Evolutionary conservation across 2,329 filamentous ascomycete genomes (phyloP), one percentile per base, ranked within the genome.

Genomic region (Fusarium sp.): DNA sequence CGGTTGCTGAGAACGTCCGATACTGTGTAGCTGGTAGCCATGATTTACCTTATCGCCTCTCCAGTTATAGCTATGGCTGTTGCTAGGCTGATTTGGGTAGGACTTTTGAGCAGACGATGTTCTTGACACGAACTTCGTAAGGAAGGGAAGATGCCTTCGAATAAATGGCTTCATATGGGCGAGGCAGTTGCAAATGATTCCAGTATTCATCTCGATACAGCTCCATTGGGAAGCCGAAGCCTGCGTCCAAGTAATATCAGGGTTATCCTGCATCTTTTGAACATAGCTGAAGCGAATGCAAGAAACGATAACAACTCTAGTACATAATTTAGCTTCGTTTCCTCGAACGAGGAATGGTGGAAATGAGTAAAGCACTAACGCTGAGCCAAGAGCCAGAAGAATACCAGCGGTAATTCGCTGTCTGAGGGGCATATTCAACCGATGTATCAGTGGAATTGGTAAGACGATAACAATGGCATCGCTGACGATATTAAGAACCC

Each of bases 201-300:
- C 56, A 1, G 51, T 48, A 28, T 59, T 59, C 51, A 59, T 56
- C 35, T 59, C 56, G 13, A 59, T 56, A 9, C 50, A 48, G 22
- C 56, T 59, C 56, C 56, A 58, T 6, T 46, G 55, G 1, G 32
- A 40, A 37, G 55, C 26, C 4, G 28, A 37, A 39, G 48, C 55
- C 11, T 54, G 48, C 5, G 55, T 58, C 55, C 55, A 58, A 6
- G 55, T 58, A 3, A 53, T 6, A 22, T 58, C 55, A 5, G 48
- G 55, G 13, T 53, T 53, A 6, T 58, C 2, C 5, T 26, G 4
- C 55, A 58, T 58, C 24, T 32, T 39, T 10, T 46, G 49, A 3
- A 58, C 55, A 22, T 58, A 58, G 11, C 39, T 22, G 9, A 58
- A 46, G 4, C 55, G 55, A 14, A 58, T 46, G 14, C 55, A 58